Percentiles rank a stretch among this genome's conserved stretches.
Evolutionary conservation across 495 filamentous ascomycete genomes (phyloP).

Genomic region (Talaromyces liani): DNA sequence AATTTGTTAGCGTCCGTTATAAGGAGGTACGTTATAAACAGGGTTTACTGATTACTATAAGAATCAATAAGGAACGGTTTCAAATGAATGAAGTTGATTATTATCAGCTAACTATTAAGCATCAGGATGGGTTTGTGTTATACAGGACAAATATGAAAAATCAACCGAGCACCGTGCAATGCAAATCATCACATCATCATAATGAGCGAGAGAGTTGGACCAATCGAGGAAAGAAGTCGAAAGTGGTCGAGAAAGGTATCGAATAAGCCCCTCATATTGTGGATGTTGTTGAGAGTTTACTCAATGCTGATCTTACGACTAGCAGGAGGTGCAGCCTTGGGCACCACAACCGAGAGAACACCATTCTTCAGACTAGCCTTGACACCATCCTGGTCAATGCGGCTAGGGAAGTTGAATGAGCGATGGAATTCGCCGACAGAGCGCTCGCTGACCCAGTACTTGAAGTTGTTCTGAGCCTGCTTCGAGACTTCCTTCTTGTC

Average conservation of each 20-base stretch:
- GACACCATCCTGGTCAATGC: constrained; percentile 72
- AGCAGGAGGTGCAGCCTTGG: constrained; percentile 57
- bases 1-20: too few relatives aligned
- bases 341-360: constrained; percentile 68
- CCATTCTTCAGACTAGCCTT: constrained; percentile 73
- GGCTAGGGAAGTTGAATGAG: constrained; percentile 69
- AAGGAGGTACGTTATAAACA: too few relatives aligned
- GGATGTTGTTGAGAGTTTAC: constrained; percentile 24
- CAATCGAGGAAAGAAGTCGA: not conserved
- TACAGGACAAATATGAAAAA: not conserved
- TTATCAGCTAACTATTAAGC: not conserved
- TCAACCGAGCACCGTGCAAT: constrained; percentile 1
- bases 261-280: not conserved
- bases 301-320: constrained; percentile 54
- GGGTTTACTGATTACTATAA: too few relatives aligned
- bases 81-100: not conserved
- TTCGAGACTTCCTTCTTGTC: constrained; percentile 9
- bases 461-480: constrained; percentile 23
- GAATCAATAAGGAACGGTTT: not conserved
- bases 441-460: constrained; percentile 83
- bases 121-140: not conserved
- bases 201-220: not conserved
- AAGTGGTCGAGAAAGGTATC: not conserved
- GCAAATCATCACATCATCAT: not conserved
- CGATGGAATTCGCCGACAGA: constrained; percentile 76